Conservation (phyloP, 148 eudicot genomes). For the Fallopia convolvulus region DNA sequence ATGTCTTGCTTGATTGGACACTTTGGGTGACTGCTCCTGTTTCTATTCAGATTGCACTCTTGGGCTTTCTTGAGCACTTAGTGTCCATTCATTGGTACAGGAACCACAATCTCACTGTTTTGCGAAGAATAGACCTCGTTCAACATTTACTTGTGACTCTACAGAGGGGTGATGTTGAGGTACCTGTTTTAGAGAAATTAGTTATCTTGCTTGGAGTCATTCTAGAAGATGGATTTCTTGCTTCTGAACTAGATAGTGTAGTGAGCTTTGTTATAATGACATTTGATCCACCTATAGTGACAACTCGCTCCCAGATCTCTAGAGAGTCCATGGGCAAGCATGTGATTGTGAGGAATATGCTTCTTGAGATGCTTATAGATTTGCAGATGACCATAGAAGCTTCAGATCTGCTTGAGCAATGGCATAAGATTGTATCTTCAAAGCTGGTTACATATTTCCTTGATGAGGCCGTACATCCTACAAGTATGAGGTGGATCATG, state of each 20-base stretch:
- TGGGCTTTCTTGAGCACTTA: constrained; percentile 90
- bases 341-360: constrained; percentile 96
- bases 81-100: constrained; percentile 97
- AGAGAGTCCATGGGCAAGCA: constrained; percentile 99
- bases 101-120: constrained; percentile 88
- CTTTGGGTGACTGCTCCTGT: constrained; percentile 92
- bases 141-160: constrained; percentile 91
- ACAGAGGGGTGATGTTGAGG: constrained; percentile 98
- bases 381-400: constrained; percentile 82
- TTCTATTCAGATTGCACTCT: constrained; percentile 76
- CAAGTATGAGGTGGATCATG: constrained; percentile 99
- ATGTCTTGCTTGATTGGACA: constrained; percentile 97
- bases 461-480: constrained; percentile 97
- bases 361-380: constrained; percentile 97
- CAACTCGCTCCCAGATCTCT: constrained; percentile 39
- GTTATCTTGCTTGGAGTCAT: constrained; percentile 90
- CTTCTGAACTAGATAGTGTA: constrained; percentile 85
- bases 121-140: constrained; percentile 84
- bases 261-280: constrained; percentile 97
- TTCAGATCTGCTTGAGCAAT: constrained; percentile 89
- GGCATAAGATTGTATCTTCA: constrained; percentile 94
- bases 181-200: constrained; percentile 87
- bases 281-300: constrained; percentile 84
- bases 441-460: constrained; percentile 80
- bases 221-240: constrained; percentile 87